These are phyloP conservation scores for Apiotrichum akiyoshidainum DNA, from an alignment of 1,284 basidiomycete genomes.

Conservation along the genomic window DNA sequence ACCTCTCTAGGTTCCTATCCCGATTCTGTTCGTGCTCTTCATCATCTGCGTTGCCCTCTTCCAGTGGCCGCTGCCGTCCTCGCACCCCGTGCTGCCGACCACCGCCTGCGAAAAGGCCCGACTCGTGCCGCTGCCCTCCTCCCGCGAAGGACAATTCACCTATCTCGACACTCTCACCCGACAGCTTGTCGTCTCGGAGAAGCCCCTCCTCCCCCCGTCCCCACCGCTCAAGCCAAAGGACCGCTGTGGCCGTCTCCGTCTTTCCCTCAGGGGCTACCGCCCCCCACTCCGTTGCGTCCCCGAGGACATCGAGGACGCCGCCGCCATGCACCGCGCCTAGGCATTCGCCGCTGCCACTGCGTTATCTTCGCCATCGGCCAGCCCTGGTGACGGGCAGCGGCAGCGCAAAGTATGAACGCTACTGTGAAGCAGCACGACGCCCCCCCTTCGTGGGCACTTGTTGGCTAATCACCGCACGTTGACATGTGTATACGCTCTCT, in stretches of 20 bases:
- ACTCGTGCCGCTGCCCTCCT: constrained; percentile 7
- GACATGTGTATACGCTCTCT: too few relatives aligned
- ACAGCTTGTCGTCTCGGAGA: constrained; percentile 10
- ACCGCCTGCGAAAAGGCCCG: background rate
- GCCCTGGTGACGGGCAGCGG: background rate
- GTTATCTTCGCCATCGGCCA: background rate
- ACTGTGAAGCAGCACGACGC: too few relatives aligned
- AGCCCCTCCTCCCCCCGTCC: constrained; percentile 3
- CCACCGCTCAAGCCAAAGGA: background rate
- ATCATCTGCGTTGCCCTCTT: constrained; percentile 7
- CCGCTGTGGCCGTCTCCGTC: background rate
- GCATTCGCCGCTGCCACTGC: background rate
- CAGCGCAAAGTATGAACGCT: background rate
- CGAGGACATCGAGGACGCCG: constrained; percentile 10
- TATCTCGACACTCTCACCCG: constrained; percentile 14
- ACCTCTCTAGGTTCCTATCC: constrained; percentile 9
- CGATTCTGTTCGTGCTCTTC: constrained; percentile 11
- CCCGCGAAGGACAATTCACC: constrained; percentile 7
- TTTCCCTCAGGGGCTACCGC: constrained; percentile 7
- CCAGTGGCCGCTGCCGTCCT: constrained; percentile 4
- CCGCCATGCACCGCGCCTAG: background rate
- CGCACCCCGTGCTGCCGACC: constrained; percentile 1
- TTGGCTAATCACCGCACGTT: too few relatives aligned
- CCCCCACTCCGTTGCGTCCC: constrained; percentile 8
- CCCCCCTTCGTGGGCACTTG: too few relatives aligned